Evolutionary conservation across 192 early-diverging fungal species (phyloP).

Genomic region (Entophlyctis helioformis): DNA sequence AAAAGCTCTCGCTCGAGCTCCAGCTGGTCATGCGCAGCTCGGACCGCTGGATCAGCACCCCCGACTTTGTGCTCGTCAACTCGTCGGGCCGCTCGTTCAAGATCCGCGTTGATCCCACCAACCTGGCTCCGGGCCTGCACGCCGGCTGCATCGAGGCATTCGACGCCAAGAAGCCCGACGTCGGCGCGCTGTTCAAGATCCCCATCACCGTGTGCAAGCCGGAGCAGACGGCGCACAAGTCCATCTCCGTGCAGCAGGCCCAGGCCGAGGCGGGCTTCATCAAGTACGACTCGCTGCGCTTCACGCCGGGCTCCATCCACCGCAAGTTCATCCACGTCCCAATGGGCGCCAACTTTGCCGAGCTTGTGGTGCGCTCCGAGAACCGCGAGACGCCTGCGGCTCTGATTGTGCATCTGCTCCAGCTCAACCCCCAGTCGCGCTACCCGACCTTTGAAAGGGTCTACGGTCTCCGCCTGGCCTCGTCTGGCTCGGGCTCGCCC

Average conservation of each 20-base stretch:
- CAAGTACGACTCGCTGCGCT: constrained; percentile 42
- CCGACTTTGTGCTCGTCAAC: constrained; percentile 61
- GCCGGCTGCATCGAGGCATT: constrained; percentile 64
- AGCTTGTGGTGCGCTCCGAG: constrained; percentile 14
- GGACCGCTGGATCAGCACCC: constrained; percentile 62
- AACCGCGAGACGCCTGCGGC: constrained; percentile 38
- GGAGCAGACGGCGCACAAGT: constrained; percentile 7
- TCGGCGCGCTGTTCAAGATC: constrained; percentile 72
- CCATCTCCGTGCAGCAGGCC: too few species aligned
- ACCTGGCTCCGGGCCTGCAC: constrained; percentile 69
- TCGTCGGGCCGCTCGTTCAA: constrained; percentile 48
- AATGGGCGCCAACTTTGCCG: constrained; percentile 64
- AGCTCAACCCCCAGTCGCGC: constrained; percentile 61
- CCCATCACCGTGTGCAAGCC: constrained; percentile 88
- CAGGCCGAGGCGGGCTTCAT: constrained; percentile 28
- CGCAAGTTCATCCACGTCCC: constrained; percentile 79
- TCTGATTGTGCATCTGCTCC: constrained; percentile 61
- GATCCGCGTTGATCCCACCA: constrained; percentile 67
- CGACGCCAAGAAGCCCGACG: constrained; percentile 58
- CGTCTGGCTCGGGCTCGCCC: constrained; percentile 42
- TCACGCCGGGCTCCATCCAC: constrained; percentile 64
- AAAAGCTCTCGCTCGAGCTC: constrained; percentile 66
- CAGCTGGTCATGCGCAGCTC: constrained; percentile 59
- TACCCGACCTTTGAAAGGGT: constrained; percentile 46
- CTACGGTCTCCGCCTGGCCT: constrained; percentile 42